Evolutionary conservation across 306 rosid species (phyloP).

Genomic region (Medicago ruthenica): DNA sequence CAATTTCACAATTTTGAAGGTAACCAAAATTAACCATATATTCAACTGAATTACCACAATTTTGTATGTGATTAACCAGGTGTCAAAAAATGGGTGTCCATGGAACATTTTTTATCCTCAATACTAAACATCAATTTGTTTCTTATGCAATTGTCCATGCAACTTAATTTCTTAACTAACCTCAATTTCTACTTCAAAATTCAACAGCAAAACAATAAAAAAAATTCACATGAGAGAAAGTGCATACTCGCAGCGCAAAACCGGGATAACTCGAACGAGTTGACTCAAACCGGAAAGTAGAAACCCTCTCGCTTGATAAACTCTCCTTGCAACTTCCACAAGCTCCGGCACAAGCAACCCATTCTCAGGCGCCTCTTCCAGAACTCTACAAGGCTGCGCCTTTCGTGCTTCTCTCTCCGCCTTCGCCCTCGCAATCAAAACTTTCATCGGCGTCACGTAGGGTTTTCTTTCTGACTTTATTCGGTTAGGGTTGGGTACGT

Average conservation of each 20-base stretch:
- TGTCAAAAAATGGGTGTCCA: too few species aligned
- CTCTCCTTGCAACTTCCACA: constrained; percentile 65
- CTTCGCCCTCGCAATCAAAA: constrained; percentile 72
- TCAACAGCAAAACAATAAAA: constrained; percentile 1
- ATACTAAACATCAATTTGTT: background rate
- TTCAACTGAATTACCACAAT: too few species aligned
- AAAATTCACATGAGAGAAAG: background rate
- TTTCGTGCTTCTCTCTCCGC: constrained; percentile 66
- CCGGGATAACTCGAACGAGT: constrained; percentile 60
- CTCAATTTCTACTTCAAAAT: constrained; percentile 12
- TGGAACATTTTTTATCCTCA: too few species aligned
- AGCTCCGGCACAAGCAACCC: constrained; percentile 83
- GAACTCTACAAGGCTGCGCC: constrained; percentile 67
- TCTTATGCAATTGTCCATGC: constrained; percentile 13
- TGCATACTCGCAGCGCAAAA: constrained; percentile 70
- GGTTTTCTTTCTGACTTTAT: constrained; percentile 72
- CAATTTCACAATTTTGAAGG: too few species aligned
- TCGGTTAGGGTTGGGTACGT: constrained; percentile 61
- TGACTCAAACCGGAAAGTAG: constrained; percentile 59
- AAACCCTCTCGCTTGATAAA: constrained; percentile 58
- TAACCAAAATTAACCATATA: too few species aligned
- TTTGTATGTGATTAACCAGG: too few species aligned
- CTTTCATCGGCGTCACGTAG: constrained; percentile 76
- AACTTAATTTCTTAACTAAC: constrained; percentile 14
- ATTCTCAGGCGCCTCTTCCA: constrained; percentile 70